Conservation (phyloP, 2,329 filamentous ascomycete genomes). For the Fusarium luffae region DNA sequence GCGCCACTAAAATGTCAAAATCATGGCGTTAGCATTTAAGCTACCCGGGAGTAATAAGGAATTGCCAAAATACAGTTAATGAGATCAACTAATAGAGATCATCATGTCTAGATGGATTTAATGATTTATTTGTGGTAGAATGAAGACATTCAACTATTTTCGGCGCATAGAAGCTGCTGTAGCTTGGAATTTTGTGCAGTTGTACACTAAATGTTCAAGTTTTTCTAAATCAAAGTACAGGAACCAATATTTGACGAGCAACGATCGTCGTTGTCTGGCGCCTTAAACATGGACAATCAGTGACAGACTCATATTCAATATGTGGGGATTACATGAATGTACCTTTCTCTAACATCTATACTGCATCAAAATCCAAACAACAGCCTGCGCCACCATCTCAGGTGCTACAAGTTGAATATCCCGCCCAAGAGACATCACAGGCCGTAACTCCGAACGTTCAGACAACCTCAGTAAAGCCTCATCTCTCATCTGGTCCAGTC, state of each 20-base stretch:
- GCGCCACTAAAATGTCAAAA: neutral
- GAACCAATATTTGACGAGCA: no score
- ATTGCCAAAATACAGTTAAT: neutral
- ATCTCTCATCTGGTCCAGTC: no score
- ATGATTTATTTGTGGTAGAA: no score
- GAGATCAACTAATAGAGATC: neutral
- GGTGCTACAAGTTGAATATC: neutral
- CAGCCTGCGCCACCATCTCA: neutral
- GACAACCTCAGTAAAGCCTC: neutral
- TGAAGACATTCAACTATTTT: no score
- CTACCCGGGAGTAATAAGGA: constrained; percentile 12
- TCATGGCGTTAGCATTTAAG: neutral
- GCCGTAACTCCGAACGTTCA: neutral
- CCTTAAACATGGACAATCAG: neutral
- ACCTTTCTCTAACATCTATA: neutral
- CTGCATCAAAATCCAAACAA: constrained; percentile 7
- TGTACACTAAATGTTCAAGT: no score
- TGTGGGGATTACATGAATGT: no score
- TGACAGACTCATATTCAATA: neutral
- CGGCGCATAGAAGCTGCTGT: no score
- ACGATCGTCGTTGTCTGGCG: no score
- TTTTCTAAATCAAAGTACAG: no score
- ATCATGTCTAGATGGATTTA: neutral
- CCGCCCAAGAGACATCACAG: neutral
- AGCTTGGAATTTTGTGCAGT: no score